Evolutionary conservation across 805 yeast genomes (phyloP).

Genomic region (Sugiyamaella smithiae): DNA sequence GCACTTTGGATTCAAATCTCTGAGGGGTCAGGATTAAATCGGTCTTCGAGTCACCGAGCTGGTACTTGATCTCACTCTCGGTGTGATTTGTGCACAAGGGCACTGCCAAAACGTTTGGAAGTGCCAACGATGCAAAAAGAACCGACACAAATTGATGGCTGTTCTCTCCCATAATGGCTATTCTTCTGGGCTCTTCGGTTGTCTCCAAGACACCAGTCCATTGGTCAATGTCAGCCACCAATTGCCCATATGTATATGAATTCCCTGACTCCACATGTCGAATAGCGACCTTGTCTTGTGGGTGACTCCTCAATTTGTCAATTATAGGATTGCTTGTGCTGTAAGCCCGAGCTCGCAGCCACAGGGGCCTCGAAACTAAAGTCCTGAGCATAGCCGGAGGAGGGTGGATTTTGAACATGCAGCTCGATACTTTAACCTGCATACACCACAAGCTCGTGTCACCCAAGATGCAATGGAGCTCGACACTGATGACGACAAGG

Average conservation of each 20-base stretch:
- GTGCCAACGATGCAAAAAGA: conserved; percentile 30
- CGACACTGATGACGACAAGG: too few species aligned
- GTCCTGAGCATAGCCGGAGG: too few species aligned
- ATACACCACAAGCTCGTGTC: too few species aligned
- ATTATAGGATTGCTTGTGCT: conserved; percentile 22
- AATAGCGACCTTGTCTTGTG: conserved; percentile 29
- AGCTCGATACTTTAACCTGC: too few species aligned
- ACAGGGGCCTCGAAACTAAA: too few species aligned
- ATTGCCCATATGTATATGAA: conserved; percentile 30
- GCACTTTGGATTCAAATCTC: conserved; percentile 28
- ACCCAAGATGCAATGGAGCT: too few species aligned
- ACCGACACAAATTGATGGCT: conserved; percentile 31
- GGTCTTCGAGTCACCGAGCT: conserved; percentile 31
- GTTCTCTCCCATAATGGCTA: conserved; percentile 37
- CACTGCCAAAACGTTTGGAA: conserved; percentile 32
- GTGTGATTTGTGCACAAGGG: conserved; percentile 37
- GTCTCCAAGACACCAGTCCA: conserved; percentile 26
- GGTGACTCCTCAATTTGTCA: conserved; percentile 23
- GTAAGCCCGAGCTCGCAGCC: too few species aligned
- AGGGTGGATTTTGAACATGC: too few species aligned
- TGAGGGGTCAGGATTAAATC: conserved; percentile 29
- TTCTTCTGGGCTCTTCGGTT: conserved; percentile 17
- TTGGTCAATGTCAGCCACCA: conserved; percentile 27
- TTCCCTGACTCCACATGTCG: conserved; percentile 33
- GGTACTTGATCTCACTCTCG: conserved; percentile 31